Evolutionary conservation across 1,284 basidiomycete species (phyloP).

Genomic region (Gymnopus androsaceus): DNA sequence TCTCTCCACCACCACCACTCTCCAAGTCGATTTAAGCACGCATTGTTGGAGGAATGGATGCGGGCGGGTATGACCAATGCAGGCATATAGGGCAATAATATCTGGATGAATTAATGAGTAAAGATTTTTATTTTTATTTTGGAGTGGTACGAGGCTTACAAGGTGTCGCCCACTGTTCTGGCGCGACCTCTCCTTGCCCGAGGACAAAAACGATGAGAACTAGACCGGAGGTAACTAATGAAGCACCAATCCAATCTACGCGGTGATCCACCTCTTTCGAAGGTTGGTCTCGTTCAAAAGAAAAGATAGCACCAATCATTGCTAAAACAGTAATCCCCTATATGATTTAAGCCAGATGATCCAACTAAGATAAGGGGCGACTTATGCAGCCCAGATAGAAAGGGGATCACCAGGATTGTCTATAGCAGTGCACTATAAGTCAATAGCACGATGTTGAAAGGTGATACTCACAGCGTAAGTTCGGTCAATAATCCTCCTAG

Average conservation of each 20-base stretch:
- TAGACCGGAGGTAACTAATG: slow-evolving; percentile 73
- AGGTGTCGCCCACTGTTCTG: slow-evolving; percentile 71
- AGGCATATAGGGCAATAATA: too few species aligned
- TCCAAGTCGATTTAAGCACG: too few species aligned
- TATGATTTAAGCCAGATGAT: slow-evolving; percentile 26
- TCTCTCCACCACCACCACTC: too few species aligned
- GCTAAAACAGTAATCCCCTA: slow-evolving; percentile 42
- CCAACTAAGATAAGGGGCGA: slow-evolving; percentile 29
- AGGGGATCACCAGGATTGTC: slow-evolving; percentile 54
- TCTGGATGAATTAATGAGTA: too few species aligned
- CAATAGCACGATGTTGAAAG: background rate
- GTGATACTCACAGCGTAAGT: slow-evolving; percentile 33
- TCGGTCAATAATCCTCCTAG: slow-evolving; percentile 50
- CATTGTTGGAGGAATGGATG: too few species aligned
- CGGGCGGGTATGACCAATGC: too few species aligned
- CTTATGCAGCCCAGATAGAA: slow-evolving; percentile 55
- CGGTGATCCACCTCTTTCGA: slow-evolving; percentile 54
- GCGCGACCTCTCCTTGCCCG: slow-evolving; percentile 70
- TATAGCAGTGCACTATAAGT: too few species aligned
- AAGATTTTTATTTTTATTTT: too few species aligned
- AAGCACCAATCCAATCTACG: slow-evolving; percentile 84
- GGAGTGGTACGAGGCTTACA: slow-evolving; percentile 60
- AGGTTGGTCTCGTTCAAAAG: slow-evolving; percentile 55
- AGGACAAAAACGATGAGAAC: slow-evolving; percentile 82
- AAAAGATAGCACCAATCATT: slow-evolving; percentile 48